Evolutionary conservation across 2,329 filamentous ascomycete species (phyloP).

Genomic region (Hypoxylon sp.): DNA sequence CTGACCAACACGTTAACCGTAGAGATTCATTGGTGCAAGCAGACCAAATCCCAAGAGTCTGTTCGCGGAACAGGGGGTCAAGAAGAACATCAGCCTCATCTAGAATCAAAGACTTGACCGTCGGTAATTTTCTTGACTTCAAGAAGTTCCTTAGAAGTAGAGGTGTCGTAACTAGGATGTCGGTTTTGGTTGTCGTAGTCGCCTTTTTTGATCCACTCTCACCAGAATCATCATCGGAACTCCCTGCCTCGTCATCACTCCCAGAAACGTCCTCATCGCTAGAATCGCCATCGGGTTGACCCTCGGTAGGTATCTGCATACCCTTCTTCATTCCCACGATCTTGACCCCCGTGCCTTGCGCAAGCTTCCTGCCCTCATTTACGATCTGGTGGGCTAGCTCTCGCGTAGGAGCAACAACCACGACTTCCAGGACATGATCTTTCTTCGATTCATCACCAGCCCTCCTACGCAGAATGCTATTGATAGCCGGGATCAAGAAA

Average conservation of each 20-base stretch:
- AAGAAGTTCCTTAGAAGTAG: constrained; percentile 83
- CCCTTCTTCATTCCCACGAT: constrained; percentile 88
- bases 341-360: constrained; percentile 81
- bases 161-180: constrained; percentile 86
- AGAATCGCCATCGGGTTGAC: constrained; percentile 54
- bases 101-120: constrained; percentile 81
- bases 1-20: constrained; percentile 89
- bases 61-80: constrained; percentile 89
- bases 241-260: constrained; percentile 44
- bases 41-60: constrained; percentile 88
- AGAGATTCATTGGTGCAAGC: constrained; percentile 80
- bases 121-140: constrained; percentile 69
- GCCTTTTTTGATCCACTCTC: constrained; percentile 52
- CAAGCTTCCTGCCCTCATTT: constrained; percentile 88
- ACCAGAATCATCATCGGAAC: constrained; percentile 58
- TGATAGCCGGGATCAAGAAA: constrained; percentile 89
- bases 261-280: constrained; percentile 44
- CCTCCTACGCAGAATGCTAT: constrained; percentile 75
- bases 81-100: constrained; percentile 97
- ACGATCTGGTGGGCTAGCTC: constrained; percentile 85
- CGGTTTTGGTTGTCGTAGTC: constrained; percentile 74
- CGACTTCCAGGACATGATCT: constrained; percentile 71
- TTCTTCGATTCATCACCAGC: constrained; percentile 60
- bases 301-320: constrained; percentile 74
- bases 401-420: constrained; percentile 84